These are phyloP conservation scores for Pichiaceae sp. DNA, from an alignment of 1,139 yeast species.

Conservation along the genomic window DNA sequence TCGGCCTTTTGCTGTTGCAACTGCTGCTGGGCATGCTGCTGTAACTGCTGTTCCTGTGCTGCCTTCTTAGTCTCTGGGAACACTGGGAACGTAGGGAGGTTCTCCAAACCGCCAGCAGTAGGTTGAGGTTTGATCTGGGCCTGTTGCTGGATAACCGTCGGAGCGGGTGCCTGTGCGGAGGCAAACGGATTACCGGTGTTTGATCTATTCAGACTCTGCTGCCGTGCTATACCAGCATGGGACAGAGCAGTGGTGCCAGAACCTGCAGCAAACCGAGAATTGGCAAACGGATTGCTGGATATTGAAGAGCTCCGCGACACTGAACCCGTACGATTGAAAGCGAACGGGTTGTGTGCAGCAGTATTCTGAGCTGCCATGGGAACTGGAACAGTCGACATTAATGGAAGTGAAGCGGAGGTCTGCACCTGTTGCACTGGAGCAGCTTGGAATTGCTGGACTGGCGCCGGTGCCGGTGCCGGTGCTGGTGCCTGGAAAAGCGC, in stretches of 20 bases:
- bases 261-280: slow-evolving; percentile 16
- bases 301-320: background rate
- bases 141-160: slow-evolving; percentile 15
- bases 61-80: slow-evolving; percentile 50
- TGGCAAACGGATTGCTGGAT: slow-evolving; percentile 21
- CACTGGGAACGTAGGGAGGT: slow-evolving; percentile 51
- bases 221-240: slow-evolving; percentile 9
- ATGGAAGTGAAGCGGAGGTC: background rate
- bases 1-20: slow-evolving; percentile 13
- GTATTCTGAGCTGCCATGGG: background rate
- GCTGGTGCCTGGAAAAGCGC: background rate
- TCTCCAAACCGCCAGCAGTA: slow-evolving; percentile 65
- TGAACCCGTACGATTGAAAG: slow-evolving; percentile 13
- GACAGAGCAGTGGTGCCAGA: slow-evolving; percentile 17
- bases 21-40: slow-evolving; percentile 17
- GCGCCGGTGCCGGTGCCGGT: background rate
- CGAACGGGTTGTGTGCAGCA: slow-evolving; percentile 34
- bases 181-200: slow-evolving; percentile 40
- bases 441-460: too few species aligned
- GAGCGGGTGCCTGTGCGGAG: slow-evolving; percentile 15
- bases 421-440: slow-evolving; percentile 1
- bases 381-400: background rate
- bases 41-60: slow-evolving; percentile 8
- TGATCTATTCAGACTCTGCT: background rate
- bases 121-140: slow-evolving; percentile 34